Conservation (phyloP, 495 filamentous ascomycete genomes). For the Tricharina praecox region DNA sequence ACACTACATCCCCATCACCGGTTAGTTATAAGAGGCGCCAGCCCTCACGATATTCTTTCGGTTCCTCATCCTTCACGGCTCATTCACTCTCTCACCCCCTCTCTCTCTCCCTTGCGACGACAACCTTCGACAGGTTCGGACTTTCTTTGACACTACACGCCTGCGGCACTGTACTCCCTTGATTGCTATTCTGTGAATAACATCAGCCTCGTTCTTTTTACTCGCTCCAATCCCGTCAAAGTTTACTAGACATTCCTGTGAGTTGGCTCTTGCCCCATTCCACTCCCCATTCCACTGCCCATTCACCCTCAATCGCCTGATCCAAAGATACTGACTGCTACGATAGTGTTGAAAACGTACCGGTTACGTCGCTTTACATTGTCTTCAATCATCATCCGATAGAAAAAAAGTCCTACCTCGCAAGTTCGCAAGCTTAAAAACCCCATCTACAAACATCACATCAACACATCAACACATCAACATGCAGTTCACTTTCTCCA, state of each 20-base stretch:
- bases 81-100: no score
- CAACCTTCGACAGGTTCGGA: conserved; percentile 24
- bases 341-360: background rate
- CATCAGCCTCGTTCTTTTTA: conserved; percentile 16
- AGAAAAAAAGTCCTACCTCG: background rate
- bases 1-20: no score
- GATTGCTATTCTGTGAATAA: conserved; percentile 26
- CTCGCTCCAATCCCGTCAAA: background rate
- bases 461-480: conserved; percentile 26
- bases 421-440: conserved; percentile 1
- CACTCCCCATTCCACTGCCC: background rate
- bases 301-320: background rate
- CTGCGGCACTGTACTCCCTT: conserved; percentile 19
- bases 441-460: background rate
- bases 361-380: background rate
- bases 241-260: background rate
- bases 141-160: conserved; percentile 18
- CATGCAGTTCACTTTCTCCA: conserved; percentile 32
- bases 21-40: background rate
- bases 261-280: background rate
- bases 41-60: conserved; percentile 10
- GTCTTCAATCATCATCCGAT: background rate
- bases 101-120: conserved; percentile 6
- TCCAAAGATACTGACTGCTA: background rate
- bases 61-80: conserved; percentile 9